Evolutionary conservation across 768 basidiomycete species (phyloP), one percentile per base, ranked within the genome.

Genomic region (Leccinum fibrillosum): DNA sequence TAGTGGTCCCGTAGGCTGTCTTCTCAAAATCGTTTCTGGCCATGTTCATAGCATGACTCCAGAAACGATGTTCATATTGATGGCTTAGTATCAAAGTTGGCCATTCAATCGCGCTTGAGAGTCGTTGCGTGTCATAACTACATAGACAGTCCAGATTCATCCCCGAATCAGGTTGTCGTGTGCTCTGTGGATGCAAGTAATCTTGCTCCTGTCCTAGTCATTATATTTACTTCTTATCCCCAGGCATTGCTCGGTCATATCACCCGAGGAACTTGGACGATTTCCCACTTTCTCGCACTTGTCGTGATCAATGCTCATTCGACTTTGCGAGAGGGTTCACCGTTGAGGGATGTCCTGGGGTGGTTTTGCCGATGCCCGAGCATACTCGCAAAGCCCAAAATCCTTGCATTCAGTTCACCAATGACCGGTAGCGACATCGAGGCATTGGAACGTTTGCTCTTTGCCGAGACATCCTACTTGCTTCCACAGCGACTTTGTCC

Each of bases 201-300:
- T 28, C 57, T 60, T n/a, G 45, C 32, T 37, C 34, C 35, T 45
- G 50, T 42, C 12, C 52, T 51, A 51, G 34, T 54, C 32, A 15
- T 42, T 49, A 39, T 50, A 30, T 30, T 64, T 34, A 56, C 44
- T 53, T 49, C 35, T 48, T 50, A 49, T 57, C 44, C 34, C 48
- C 53, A 82, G 81, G 62, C 73, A 26, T 65, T 84, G 28, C 71
- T 79, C 25, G 69, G 74, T 48, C 77, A 74, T 39, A 63, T 83
- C 12, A 50, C 65, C 6, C 66, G 63, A 48, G 77, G 76, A 23
- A 66, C 67, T 23, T 67, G 82, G 56, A 64, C 74, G 26, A 73
- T 84, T 52, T 70, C 75, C 8, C 79, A 83, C 61, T 56, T 81
- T 26, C 74, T 77, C 59, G 62, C 77, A 23, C 58, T 86, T 51